Conservation (phyloP, 768 basidiomycete genomes). For the Megacollybia marginata region DNA sequence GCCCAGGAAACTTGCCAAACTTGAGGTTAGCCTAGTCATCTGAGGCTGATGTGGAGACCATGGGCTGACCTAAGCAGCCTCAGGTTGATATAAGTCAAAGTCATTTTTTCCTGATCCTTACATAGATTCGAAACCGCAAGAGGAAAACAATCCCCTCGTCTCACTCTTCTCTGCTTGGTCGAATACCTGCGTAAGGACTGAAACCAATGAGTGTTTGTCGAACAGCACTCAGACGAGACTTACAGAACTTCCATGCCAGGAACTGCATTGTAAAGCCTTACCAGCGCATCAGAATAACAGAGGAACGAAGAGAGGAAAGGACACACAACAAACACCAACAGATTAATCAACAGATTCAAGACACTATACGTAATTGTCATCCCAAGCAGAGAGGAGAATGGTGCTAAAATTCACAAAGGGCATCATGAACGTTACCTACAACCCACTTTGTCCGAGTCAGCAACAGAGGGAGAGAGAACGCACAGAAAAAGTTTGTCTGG, state of each 20-base stretch:
- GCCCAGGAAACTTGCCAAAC: too few relatives aligned
- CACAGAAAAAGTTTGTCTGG: slow-evolving; percentile 47
- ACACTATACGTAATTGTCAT: slow-evolving; percentile 44
- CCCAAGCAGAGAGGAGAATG: slow-evolving; percentile 44
- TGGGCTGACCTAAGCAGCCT: too few relatives aligned
- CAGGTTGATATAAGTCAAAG: too few relatives aligned
- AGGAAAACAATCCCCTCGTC: slow-evolving; percentile 40
- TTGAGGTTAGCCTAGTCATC: too few relatives aligned
- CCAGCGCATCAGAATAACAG: not conserved
- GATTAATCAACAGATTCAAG: too few relatives aligned
- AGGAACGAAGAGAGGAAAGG: not conserved
- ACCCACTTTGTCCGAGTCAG: too few relatives aligned
- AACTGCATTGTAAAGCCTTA: slow-evolving; percentile 48
- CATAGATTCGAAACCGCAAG: slow-evolving; percentile 43
- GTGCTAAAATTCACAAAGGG: slow-evolving; percentile 45
- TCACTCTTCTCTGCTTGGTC: slow-evolving; percentile 44
- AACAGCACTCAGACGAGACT: too few relatives aligned
- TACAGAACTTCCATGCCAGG: slow-evolving; percentile 52
- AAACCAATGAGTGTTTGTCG: not conserved
- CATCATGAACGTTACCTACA: slow-evolving; percentile 37
- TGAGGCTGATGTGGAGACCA: too few relatives aligned
- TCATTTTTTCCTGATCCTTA: slow-evolving; percentile 25
- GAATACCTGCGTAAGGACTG: slow-evolving; percentile 43
- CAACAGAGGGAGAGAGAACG: too few relatives aligned
- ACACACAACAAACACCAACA: slow-evolving; percentile 45